A percentile compares a stretch with the other conserved stretches of the same genome.
Evolutionary conservation across 2,329 filamentous ascomycete genomes (phyloP).

Genomic region (Pezicula neosporulosa): DNA sequence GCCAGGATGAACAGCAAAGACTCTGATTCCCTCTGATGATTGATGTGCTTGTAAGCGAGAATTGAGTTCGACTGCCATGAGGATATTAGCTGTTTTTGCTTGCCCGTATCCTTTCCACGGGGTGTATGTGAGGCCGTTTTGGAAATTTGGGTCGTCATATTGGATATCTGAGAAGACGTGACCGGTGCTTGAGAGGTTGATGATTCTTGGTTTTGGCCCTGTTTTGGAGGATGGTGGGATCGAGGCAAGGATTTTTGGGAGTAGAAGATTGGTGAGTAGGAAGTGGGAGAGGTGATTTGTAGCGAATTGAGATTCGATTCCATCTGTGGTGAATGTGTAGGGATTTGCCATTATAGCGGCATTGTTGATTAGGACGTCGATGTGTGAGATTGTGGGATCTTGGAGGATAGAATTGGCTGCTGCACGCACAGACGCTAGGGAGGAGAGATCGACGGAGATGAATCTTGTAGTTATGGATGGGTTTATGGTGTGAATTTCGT

Average conservation of each 20-base stretch:
- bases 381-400: slow-evolving; percentile 28
- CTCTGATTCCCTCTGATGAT: background rate
- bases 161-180: slow-evolving; percentile 30
- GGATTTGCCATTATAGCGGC: slow-evolving; percentile 35
- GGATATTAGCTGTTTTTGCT: slow-evolving; percentile 37
- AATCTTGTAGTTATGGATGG: slow-evolving; percentile 4
- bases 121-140: slow-evolving; percentile 16
- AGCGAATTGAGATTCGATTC: slow-evolving; percentile 25
- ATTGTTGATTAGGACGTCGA: slow-evolving; percentile 39
- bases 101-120: slow-evolving; percentile 35
- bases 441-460: slow-evolving; percentile 29
- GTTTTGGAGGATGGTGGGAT: slow-evolving; percentile 4
- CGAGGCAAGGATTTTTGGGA: slow-evolving; percentile 13
- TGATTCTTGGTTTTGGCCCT: slow-evolving; percentile 16
- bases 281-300: slow-evolving; percentile 21
- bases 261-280: slow-evolving; percentile 17
- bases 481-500: slow-evolving; percentile 10
- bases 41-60: background rate
- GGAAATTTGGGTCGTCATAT: slow-evolving; percentile 32
- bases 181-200: slow-evolving; percentile 34
- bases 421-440: slow-evolving; percentile 32
- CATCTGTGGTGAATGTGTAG: slow-evolving; percentile 27
- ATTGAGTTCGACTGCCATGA: slow-evolving; percentile 6
- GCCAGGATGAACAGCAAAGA: background rate
- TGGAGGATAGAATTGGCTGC: slow-evolving; percentile 33